Evolutionary conservation across 495 filamentous ascomycete genomes (phyloP), one percentile per base, ranked within the genome.

Genomic region (Penicillium pancosmium): DNA sequence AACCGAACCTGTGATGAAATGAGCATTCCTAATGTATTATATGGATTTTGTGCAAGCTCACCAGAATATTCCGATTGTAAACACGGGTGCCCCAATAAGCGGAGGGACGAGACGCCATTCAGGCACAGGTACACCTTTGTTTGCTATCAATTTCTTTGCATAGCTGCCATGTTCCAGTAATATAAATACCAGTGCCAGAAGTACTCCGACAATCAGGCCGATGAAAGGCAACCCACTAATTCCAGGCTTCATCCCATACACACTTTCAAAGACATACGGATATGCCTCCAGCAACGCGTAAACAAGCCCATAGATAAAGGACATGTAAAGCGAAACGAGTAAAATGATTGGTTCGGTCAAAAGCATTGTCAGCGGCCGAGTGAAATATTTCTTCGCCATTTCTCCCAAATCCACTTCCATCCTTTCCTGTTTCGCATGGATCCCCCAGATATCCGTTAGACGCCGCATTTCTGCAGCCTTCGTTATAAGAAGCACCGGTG

Each of bases 51-150:
- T 18, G 5, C 0, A 44, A 11, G 52, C 69, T 57, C 48, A 85
- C 78, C 81, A 84, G 67, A 87, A 86, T 5, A 86, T 68, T 0
- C 84, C 84, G 19, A 74, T 69, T 5, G 84, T 75, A 51, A 86
- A 77, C 5, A 81, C 66, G 9, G 77, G 66, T 4, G 72, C 77
- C 0, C 85, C 86, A 7, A 82, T 31, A 47, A 85, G 75, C 35
- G 84, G 74, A 2, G 78, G 76, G 0, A 67, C 56, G 0, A 78
- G 62, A 38, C 75, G 74, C 75, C 75, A 78, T 61, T 78, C 75
- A 4, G 75, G 73, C 0, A 78, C 61, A 0, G 73, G 69, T 12
- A 72, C 55, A 27, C 63, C 63, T 8, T 69, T 58, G 40, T 78
- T 76, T 1, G 68, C 70, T 3, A 47, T 62, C 12, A 78, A 55